phyloP scores from a whole-genome alignment of 352 stramenopile genomes.

The Phytopythium ostracodes region DNA sequence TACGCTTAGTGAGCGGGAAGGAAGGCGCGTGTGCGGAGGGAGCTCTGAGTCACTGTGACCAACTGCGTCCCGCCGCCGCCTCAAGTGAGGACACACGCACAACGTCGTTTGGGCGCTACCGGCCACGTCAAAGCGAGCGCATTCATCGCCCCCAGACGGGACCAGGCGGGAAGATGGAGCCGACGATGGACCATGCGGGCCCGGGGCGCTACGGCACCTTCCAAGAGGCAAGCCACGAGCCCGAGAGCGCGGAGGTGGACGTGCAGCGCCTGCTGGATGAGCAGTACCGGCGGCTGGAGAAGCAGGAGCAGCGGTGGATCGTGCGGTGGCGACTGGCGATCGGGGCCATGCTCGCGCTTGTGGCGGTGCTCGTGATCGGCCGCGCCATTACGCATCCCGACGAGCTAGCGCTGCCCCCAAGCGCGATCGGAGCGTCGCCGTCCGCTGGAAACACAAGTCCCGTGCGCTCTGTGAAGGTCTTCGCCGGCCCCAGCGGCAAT shows the following conservation, averaged over 20 bases:
- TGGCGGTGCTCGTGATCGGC: constrained; percentile 7
- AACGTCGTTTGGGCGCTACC: too few species aligned
- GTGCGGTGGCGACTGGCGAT: not conserved
- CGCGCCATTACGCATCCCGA: not conserved
- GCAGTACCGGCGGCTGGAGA: not conserved
- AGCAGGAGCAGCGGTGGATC: not conserved
- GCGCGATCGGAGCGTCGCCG: too few species aligned
- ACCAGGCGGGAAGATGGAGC: not conserved
- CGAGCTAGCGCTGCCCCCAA: not conserved
- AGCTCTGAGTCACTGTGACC: not conserved
- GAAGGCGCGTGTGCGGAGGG: not conserved
- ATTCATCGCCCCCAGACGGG: too few species aligned
- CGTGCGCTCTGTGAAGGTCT: constrained; percentile 10
- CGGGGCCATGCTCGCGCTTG: constrained; percentile 7
- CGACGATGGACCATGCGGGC: not conserved
- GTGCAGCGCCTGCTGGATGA: not conserved
- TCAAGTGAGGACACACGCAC: too few species aligned
- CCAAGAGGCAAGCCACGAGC: not conserved
- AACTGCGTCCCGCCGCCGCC: too few species aligned
- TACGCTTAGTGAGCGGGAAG: not conserved
- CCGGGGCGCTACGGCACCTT: constrained; percentile 10
- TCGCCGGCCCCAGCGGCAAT: not conserved
- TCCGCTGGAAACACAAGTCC: not conserved
- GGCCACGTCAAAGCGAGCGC: too few species aligned
- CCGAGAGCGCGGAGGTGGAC: not conserved